Base-by-base conservation (phyloP, 768 basidiomycete genomes). In the Pulveroboletus sp. region DNA sequence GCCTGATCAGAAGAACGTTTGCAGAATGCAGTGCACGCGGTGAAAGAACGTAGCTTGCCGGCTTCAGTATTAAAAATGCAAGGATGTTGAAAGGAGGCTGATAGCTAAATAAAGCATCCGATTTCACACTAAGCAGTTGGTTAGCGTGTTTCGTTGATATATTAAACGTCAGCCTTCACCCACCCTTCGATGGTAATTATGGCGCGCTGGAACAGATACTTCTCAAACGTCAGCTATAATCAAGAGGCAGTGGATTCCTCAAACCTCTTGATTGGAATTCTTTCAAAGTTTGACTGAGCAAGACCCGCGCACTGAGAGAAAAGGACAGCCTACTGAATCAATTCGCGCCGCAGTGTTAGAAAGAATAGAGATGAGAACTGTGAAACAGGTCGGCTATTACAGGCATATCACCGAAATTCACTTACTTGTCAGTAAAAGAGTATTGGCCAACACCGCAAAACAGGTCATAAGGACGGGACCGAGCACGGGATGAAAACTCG, bases 141-240 rank as follows among this genome's bases (percentile, higher is more conserved):
- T 66, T 7, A 58, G 40, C 6, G 40, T 17, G n/a, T 29, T 33
- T 34, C 14, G 34, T 32, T 17, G 9, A n/a, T n/a, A n/a, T n/a
- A n/a, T n/a, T 43, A 44, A 14, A n/a, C 9, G 8, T 17, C 39
- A 27, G 14, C 31, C 20, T 36, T 34, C 11, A n/a, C 38, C 47
- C 58, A 87, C 89, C 90, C 90, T 76, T 94, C 89, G 42, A 95
- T 87, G 0, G 93, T 95, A 31, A 81, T 74, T 47, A 97, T 87
- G 7, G 90, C 80, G 57, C 81, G 84, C 67, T 95, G 93, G 70
- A 90, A 95, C 12, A 94, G 69, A 67, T 91, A 88, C 85, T 94
- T 59, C 4, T 47, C 34, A n/a, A 40, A 27, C 33, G 43, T 69
- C 38, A 67, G 55, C 16, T n/a, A 40, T 37, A 20, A 41, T 48